Evolutionary conservation across 164 flowering plant genomes (phyloP), one percentile per base, ranked within the genome.

Genomic region (Litsea cubeba): DNA sequence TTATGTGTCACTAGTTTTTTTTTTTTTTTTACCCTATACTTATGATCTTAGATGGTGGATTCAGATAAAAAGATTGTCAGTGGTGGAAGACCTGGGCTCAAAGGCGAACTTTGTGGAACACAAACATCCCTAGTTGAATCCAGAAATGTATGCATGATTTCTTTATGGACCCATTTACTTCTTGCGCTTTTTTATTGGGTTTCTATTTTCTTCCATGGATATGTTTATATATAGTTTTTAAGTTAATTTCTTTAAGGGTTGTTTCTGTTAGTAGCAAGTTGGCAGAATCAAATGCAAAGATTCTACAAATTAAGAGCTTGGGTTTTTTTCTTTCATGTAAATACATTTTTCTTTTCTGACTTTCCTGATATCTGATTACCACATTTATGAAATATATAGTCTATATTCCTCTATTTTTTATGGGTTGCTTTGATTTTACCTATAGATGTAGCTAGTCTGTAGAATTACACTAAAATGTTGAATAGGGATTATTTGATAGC

Each of bases 31-130:
- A 30, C 62, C 5, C n/a, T 54, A 0, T 54, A 14, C n/a, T 54
- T 20, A 54, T 54, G 60, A 15, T 20, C n/a, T 20, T 54, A 5
- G n/a, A 54, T 54, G n/a, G 17, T 54, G 7, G 7, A 54, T 54
- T 15, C 60, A 54, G 60, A 20, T 54, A 54, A 20, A 20, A 54
- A 54, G n/a, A 40, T 40, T 40, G 46, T 40, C 10, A 8, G 46
- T 75, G 71, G 66, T 20, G 77, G 65, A 66, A 72, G 72, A 58
- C 51, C 65, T n/a, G 78, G 54, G 70, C 62, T 50, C 46, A 69
- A 71, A 65, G 77, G 76, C 46, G 85, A 78, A 70, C 58, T 65
- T 35, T 65, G 25, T 12, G 22, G 17, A 8, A 15, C 30, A 12
- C 23, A 24, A 17, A 62, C 17, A 10, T 65, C 22, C 8, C 15